Base-by-base conservation (phyloP, 495 filamentous ascomycete genomes). In the Aspergillus homomorphus region DNA sequence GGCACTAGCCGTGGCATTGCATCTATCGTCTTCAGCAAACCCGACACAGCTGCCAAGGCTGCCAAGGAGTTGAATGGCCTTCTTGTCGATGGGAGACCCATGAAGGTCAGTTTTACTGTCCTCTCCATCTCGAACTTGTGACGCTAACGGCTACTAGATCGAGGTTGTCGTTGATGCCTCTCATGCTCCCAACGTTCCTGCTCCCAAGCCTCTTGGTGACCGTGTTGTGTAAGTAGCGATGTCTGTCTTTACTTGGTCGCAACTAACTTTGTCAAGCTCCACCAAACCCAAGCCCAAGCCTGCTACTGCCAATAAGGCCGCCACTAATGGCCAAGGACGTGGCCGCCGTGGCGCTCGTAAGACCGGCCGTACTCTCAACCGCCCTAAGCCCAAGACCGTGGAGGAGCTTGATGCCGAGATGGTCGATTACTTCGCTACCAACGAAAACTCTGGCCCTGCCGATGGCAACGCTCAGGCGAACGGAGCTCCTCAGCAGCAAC, bases 361-460 rank as follows among this genome's bases (percentile, higher is more conserved):
- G 58, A 75, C 72, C 52, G 62, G 54, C 42, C 82, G 83, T 55
- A 83, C 75, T 62, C 70, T 78, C 59, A 70, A 69, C 54, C 89
- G 89, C 52, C 84, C 84, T 6, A 96, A 95, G 85, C 80, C 81
- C 54, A 96, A 96, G 85, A 92, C 90, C 12, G 83, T 85, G 3
- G 92, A 96, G 69, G 91, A 97, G 76, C 80, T 97, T 12, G 92
- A 97, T 69, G 89, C 89, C 8, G 92, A 97, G 65, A 96, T 97
- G 92, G 82, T 82, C 7, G 92, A 97, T 64, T 96, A 96, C 75
- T 96, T 93, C 64, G 66, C 73, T 22, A 70, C 65, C 51, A 73
- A 66, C 59, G 72, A 75, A 23, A 75, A 73, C 46, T 53, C 63
- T 18, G 73, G 65, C 55, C 69, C 77, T 21, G 66, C 74, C 15